Conservation (phyloP, 805 yeast genomes). For the Saccharomycopsis guyanensis region DNA sequence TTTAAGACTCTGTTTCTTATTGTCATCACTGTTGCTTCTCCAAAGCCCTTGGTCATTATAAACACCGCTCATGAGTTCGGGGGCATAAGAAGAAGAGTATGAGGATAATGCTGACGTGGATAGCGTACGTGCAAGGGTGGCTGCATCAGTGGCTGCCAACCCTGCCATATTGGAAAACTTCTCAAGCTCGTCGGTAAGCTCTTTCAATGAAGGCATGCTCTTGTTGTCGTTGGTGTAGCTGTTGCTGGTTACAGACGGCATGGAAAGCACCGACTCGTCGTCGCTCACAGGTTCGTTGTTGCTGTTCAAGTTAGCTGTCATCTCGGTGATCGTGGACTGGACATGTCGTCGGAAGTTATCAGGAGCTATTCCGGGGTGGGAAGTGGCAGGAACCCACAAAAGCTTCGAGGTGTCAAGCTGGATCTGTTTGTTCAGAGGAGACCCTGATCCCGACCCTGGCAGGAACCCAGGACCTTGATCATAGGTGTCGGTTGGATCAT, state of each 20-base stretch:
- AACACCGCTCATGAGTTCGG: neutral
- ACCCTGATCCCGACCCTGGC: neutral
- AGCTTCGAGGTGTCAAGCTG: conserved; percentile 37
- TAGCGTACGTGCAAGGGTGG: conserved; percentile 71
- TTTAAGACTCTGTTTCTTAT: neutral
- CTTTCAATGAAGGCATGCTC: conserved; percentile 57
- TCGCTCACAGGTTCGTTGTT: conserved; percentile 28
- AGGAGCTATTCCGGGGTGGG: conserved; percentile 94
- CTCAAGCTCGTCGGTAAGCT: conserved; percentile 68
- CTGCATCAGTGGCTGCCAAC: conserved; percentile 70
- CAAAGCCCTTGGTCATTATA: neutral
- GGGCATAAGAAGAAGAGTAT: conserved; percentile 3
- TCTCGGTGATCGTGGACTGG: conserved; percentile 33
- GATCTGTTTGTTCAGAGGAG: conserved; percentile 1
- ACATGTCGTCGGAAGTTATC: conserved; percentile 70
- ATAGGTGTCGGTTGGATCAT: neutral
- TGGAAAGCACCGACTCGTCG: conserved; percentile 26
- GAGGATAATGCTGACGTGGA: conserved; percentile 59
- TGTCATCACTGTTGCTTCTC: neutral
- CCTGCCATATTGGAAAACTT: conserved; percentile 72
- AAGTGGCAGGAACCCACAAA: conserved; percentile 92
- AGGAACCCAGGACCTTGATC: neutral
- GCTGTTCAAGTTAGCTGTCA: conserved; percentile 24
- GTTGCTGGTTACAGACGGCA: conserved; percentile 10
- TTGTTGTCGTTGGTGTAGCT: conserved; percentile 9